These are phyloP conservation scores for Coniochaeta sp. DNA, from an alignment of 2,329 filamentous ascomycete species.

Conservation along the genomic window DNA sequence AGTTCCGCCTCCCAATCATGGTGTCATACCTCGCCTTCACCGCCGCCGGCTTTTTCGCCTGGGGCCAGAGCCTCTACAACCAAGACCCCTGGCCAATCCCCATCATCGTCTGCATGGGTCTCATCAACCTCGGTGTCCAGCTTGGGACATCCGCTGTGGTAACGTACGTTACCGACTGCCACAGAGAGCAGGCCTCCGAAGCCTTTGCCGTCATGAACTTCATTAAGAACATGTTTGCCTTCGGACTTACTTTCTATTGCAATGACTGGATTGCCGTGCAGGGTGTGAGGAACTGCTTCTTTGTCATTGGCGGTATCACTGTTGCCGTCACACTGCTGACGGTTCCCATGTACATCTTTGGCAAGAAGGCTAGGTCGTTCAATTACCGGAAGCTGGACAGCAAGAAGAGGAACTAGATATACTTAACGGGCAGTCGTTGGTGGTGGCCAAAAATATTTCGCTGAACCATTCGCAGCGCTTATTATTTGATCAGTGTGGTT, in stretches of 20 bases:
- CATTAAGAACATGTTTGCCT: conserved; percentile 29
- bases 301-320: conserved; percentile 27
- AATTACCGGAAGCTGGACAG: conserved; percentile 3
- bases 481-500: not conserved
- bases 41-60: conserved; percentile 27
- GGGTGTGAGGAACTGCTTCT: conserved; percentile 27
- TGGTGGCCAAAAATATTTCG: not conserved
- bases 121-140: conserved; percentile 25
- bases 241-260: conserved; percentile 28
- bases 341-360: conserved; percentile 21
- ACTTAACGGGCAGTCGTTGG: not conserved
- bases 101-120: conserved; percentile 24
- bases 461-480: not conserved
- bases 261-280: conserved; percentile 29
- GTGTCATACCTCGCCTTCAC: conserved; percentile 24
- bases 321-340: conserved; percentile 20
- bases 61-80: conserved; percentile 15
- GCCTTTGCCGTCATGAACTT: conserved; percentile 30
- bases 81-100: conserved; percentile 19
- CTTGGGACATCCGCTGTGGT: conserved; percentile 27
- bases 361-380: conserved; percentile 13
- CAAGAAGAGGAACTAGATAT: not conserved
- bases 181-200: conserved; percentile 26
- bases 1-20: conserved; percentile 30
- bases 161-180: conserved; percentile 29